Conservation (phyloP, 768 basidiomycete species). For the Trametes cubensis region DNA sequence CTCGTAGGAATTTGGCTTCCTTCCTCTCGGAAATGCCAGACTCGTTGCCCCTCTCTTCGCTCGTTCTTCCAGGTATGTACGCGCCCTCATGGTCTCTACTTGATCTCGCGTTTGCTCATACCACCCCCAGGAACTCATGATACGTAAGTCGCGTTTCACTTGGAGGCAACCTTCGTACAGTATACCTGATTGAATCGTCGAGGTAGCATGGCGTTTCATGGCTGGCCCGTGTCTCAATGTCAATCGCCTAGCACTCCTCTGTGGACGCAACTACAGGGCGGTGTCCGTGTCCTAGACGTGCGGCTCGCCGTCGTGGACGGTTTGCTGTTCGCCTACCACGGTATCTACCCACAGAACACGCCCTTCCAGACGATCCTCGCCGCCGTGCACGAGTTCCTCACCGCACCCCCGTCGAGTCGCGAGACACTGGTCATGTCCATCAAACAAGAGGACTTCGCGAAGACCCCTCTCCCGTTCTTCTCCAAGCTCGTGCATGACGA, state of each 20-base stretch:
- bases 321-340: slow-evolving; percentile 78
- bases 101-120: slow-evolving; percentile 19
- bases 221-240: slow-evolving; percentile 87
- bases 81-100: not conserved
- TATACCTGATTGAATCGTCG: slow-evolving; percentile 16
- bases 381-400: slow-evolving; percentile 65
- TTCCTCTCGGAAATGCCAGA: slow-evolving; percentile 71
- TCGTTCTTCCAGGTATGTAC: slow-evolving; percentile 74
- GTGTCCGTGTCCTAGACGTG: slow-evolving; percentile 82
- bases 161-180: not conserved
- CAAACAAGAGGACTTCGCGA: slow-evolving; percentile 79
- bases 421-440: slow-evolving; percentile 88
- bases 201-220: slow-evolving; percentile 77
- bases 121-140: slow-evolving; percentile 62
- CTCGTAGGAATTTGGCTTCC: slow-evolving; percentile 57
- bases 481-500: slow-evolving; percentile 67
- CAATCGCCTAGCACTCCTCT: slow-evolving; percentile 68
- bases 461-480: slow-evolving; percentile 52
- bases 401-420: slow-evolving; percentile 51
- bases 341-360: slow-evolving; percentile 69
- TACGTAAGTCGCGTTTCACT: slow-evolving; percentile 47
- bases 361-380: slow-evolving; percentile 68
- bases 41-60: slow-evolving; percentile 63
- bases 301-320: slow-evolving; percentile 69
- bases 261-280: slow-evolving; percentile 67